These are phyloP conservation scores for Panicum hallii DNA, from an alignment of 202 grass and related monocot genomes.

Conservation along the genomic window DNA sequence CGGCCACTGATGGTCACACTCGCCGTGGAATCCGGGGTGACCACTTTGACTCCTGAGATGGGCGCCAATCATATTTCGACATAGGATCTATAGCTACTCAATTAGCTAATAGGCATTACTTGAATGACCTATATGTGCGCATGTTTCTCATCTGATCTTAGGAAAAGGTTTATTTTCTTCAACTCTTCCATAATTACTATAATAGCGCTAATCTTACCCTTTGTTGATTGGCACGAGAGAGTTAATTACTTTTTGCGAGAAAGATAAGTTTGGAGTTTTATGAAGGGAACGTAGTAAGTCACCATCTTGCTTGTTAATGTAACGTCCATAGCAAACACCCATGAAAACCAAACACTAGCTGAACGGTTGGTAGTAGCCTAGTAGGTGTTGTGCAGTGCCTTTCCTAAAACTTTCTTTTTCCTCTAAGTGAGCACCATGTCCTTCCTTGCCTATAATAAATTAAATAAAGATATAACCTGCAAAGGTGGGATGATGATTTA, in stretches of 20 bases:
- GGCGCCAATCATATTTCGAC: background rate
- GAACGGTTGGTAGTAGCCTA: background rate
- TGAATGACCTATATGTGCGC: background rate
- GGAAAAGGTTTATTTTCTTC: background rate
- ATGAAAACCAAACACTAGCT: background rate
- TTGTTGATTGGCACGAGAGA: background rate
- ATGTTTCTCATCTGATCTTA: background rate
- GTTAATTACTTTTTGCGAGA: background rate
- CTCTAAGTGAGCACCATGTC: background rate
- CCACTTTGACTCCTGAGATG: conserved; percentile 24
- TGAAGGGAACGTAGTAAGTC: background rate
- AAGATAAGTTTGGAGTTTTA: conserved; percentile 10
- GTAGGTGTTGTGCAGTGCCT: background rate
- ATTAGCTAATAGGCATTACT: background rate
- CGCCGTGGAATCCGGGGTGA: conserved; percentile 29
- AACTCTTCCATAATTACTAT: background rate
- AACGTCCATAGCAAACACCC: background rate
- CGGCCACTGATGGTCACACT: conserved; percentile 6
- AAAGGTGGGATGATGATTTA: background rate
- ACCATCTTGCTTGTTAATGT: background rate
- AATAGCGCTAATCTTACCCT: background rate
- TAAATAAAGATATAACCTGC: background rate
- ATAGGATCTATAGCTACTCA: background rate
- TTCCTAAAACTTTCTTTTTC: background rate
- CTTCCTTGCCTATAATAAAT: background rate